Evolutionary conservation across 345 rosid species (phyloP).

Genomic region (Rhodomyrtus tomentosa): DNA sequence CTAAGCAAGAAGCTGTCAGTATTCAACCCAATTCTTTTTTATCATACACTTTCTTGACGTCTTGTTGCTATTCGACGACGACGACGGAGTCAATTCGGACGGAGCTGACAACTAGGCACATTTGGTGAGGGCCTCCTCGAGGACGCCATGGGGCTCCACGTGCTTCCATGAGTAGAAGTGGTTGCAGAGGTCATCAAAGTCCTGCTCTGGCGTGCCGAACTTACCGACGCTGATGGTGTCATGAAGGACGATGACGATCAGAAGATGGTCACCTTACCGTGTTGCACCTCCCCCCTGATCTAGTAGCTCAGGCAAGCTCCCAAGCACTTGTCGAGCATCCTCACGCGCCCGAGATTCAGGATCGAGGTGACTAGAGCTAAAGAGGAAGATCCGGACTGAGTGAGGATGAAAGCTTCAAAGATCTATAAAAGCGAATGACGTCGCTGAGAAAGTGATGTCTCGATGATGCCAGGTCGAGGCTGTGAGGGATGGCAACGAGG

Average conservation of each 20-base stretch:
- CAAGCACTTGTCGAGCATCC: not conserved
- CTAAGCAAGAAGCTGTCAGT: slow-evolving; percentile 4
- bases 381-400: not conserved
- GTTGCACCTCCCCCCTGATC: not conserved
- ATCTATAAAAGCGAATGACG: not conserved
- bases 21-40: slow-evolving; percentile 4
- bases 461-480: accelerated
- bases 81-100: too few species aligned
- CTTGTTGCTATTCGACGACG: too few species aligned
- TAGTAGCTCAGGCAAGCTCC: not conserved
- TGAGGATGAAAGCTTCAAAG: not conserved
- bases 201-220: not conserved
- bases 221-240: not conserved
- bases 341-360: not conserved
- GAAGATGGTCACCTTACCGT: not conserved
- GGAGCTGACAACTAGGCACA: too few species aligned
- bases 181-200: too few species aligned
- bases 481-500: too few species aligned
- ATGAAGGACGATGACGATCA: not conserved
- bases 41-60: not conserved
- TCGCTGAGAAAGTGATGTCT: too few species aligned
- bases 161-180: too few species aligned
- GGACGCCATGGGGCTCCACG: too few species aligned
- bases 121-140: too few species aligned
- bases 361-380: not conserved